These are phyloP conservation scores for Obba rivulosa DNA, from an alignment of 768 basidiomycete genomes.

Conservation along the genomic window DNA sequence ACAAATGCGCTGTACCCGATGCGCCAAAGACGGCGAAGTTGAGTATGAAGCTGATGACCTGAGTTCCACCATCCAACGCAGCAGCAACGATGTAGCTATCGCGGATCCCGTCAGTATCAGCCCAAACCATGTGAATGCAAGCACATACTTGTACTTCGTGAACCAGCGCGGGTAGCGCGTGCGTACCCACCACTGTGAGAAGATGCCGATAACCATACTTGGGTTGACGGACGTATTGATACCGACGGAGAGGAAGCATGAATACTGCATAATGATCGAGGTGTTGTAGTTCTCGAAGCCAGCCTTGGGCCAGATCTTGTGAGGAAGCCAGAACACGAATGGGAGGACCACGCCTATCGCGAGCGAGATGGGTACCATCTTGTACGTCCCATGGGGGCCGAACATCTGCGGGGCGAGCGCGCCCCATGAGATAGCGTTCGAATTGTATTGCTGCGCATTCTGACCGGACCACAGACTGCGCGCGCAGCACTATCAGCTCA, in stretches of 20 bases:
- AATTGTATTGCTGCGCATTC: conserved; percentile 47
- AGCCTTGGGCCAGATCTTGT: conserved; percentile 43
- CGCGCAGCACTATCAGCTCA: too few relatives aligned
- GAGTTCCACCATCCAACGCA: conserved; percentile 34
- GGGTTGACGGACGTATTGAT: conserved; percentile 50
- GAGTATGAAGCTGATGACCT: conserved; percentile 31
- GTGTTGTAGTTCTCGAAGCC: conserved; percentile 46
- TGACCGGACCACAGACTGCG: conserved; percentile 42
- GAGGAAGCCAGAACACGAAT: conserved; percentile 46
- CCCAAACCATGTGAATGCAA: not conserved
- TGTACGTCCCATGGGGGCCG: conserved; percentile 11
- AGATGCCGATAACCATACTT: conserved; percentile 37
- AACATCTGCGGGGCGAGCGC: conserved; percentile 33
- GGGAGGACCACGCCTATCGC: conserved; percentile 49
- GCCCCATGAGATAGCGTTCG: conserved; percentile 50
- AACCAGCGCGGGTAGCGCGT: conserved; percentile 34
- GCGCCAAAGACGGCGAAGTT: conserved; percentile 28
- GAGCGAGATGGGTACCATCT: conserved; percentile 31
- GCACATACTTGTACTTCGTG: conserved; percentile 16
- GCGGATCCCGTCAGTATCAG: not conserved
- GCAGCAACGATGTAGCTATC: conserved; percentile 35
- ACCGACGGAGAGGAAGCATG: conserved; percentile 46
- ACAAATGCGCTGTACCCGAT: conserved; percentile 19
- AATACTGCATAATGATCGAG: conserved; percentile 34
- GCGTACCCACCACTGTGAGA: conserved; percentile 42